A percentile compares a stretch with the other conserved stretches of the same genome.
These are phyloP conservation scores for Suillus brevipes DNA, from an alignment of 768 basidiomycete genomes.

Conservation along the genomic window DNA sequence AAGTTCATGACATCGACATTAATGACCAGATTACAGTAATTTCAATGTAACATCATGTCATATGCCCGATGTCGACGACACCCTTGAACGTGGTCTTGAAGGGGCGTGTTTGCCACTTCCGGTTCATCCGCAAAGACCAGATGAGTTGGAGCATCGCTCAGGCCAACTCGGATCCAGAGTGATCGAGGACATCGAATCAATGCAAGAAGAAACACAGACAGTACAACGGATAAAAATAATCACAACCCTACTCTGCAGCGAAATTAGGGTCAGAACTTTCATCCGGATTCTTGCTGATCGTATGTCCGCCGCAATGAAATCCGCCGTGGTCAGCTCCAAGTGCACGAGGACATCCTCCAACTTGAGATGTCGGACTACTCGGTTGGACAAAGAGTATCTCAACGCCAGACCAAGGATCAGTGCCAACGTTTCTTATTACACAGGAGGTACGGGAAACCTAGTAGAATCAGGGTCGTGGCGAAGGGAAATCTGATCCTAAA, in stretches of 20 bases:
- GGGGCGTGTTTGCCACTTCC: not conserved
- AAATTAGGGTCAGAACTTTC: not conserved
- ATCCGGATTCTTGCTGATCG: not conserved
- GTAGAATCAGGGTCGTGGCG: not conserved
- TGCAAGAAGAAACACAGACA: not conserved
- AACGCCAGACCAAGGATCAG: not conserved
- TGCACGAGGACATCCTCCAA: not conserved
- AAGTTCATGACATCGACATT: not conserved
- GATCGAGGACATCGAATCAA: not conserved
- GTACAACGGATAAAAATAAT: not conserved
- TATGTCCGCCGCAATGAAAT: not conserved
- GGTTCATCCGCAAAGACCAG: not conserved
- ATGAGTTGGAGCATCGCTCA: not conserved
- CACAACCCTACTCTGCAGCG: not conserved
- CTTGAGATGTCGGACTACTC: not conserved
- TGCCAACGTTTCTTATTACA: not conserved
- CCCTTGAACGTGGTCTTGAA: not conserved
- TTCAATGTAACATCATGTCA: not conserved
- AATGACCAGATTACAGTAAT: not conserved
- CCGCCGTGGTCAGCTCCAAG: not conserved
- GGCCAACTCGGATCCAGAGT: not conserved
- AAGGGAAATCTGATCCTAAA: not conserved
- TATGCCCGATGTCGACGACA: not conserved
- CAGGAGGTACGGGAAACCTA: not conserved
- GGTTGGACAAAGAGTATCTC: not conserved